Percentiles rank a stretch among this genome's conserved stretches.
Conservation (phyloP, 176 grass and related monocot genomes). For the Hsuehochloa calcarea region DNA sequence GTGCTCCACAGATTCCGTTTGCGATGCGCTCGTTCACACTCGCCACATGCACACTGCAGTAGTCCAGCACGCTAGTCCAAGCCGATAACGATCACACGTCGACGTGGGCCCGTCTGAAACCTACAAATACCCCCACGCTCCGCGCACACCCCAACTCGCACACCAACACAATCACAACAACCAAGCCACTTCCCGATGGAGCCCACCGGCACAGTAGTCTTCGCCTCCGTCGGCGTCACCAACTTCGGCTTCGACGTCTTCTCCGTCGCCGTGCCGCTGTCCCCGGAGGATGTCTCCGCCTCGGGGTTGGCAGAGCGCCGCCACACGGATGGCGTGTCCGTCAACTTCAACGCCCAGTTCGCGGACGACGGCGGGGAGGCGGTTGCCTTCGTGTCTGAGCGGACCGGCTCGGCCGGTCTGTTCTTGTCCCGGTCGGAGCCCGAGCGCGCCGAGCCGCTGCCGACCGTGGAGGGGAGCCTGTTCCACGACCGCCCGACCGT, state of each 20-base stretch:
- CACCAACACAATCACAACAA: background rate
- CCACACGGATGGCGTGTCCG: constrained; percentile 78
- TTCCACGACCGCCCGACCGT: constrained; percentile 86
- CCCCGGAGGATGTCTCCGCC: background rate
- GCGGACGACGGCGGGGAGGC: constrained; percentile 48
- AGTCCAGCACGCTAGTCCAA: background rate
- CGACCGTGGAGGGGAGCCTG: constrained; percentile 44
- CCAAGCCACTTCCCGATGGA: constrained; percentile 43
- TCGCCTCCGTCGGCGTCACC: constrained; percentile 58
- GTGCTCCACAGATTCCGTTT: constrained; percentile 39
- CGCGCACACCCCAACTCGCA: background rate
- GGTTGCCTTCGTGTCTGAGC: constrained; percentile 83
- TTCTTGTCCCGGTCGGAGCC: constrained; percentile 36
- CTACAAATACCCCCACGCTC: constrained; percentile 25
- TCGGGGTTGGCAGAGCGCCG: constrained; percentile 38
- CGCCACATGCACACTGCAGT: background rate
- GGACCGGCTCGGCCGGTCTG: constrained; percentile 50
- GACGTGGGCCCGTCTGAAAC: background rate
- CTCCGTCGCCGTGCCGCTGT: constrained; percentile 50
- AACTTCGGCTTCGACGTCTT: constrained; percentile 93
- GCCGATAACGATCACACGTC: background rate
- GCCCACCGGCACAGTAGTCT: constrained; percentile 65
- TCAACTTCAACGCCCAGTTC: constrained; percentile 90
- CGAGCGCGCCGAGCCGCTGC: constrained; percentile 42
- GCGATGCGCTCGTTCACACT: constrained; percentile 35